phyloP scores from a whole-genome alignment of 2,329 filamentous ascomycete genomes.

The Pyrenophora tritici-repentis region DNA sequence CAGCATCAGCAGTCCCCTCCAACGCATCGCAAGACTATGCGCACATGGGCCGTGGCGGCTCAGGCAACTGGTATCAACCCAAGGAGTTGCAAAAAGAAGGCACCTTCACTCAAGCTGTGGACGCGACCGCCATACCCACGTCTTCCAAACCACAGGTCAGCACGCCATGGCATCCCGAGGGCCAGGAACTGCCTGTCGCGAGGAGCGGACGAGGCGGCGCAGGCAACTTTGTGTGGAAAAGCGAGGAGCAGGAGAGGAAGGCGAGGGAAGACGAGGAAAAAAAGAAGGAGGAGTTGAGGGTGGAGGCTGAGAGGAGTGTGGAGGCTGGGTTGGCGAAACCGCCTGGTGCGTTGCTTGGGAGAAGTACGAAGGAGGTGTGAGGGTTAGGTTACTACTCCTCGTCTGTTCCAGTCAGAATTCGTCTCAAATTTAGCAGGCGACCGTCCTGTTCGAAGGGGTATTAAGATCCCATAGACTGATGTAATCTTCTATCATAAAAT shows the following conservation, averaged over 20 bases:
- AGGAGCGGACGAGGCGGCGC: constrained; percentile 52
- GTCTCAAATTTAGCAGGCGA: not conserved
- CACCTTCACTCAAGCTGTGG: constrained; percentile 40
- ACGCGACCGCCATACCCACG: constrained; percentile 38
- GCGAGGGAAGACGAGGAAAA: constrained; percentile 33
- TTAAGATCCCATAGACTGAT: too few species aligned
- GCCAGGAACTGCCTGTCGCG: constrained; percentile 42
- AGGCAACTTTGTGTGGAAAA: constrained; percentile 53
- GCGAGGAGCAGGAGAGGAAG: constrained; percentile 38
- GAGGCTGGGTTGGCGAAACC: constrained; percentile 49
- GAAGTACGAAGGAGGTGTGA: constrained; percentile 35
- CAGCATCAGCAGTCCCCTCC: constrained; percentile 18
- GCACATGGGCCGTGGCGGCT: constrained; percentile 53
- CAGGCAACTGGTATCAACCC: constrained; percentile 55
- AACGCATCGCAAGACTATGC: constrained; percentile 47
- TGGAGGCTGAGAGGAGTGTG: constrained; percentile 49
- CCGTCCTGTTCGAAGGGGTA: too few species aligned
- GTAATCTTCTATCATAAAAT: too few species aligned
- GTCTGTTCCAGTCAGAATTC: not conserved
- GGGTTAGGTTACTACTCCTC: constrained; percentile 4
- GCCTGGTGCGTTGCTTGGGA: constrained; percentile 46
- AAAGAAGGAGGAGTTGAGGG: constrained; percentile 29
- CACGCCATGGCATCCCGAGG: constrained; percentile 45
- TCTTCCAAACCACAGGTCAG: constrained; percentile 32
- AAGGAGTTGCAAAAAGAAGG: constrained; percentile 47